phyloP scores from a whole-genome alignment of 148 eudicot genomes.

The Chenopodium suecicum region DNA sequence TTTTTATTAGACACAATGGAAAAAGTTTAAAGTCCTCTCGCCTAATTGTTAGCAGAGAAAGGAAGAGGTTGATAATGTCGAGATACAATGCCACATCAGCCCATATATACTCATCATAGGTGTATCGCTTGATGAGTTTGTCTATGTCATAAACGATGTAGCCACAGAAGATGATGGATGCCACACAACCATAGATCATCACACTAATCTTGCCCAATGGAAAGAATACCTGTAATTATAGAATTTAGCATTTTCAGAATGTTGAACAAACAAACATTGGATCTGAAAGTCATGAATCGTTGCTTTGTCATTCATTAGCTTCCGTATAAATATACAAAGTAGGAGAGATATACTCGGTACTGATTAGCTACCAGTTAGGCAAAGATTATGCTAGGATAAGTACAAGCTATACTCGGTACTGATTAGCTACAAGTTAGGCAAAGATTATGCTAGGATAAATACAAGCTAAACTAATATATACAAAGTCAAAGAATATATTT shows the following conservation, averaged over 20 bases:
- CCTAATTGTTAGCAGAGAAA: constrained; percentile 43
- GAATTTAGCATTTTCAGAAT: neutral
- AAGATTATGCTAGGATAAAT: no score
- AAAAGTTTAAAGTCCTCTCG: neutral
- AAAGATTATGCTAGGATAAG: no score
- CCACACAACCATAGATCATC: constrained; percentile 58
- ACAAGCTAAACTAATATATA: no score
- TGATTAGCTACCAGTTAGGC: no score
- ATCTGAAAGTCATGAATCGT: no score
- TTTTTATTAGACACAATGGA: neutral
- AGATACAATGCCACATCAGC: constrained; percentile 64
- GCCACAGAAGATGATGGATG: constrained; percentile 62
- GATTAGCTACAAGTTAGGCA: no score
- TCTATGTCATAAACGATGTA: constrained; percentile 75
- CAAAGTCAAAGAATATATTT: no score
- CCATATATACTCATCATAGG: constrained; percentile 79
- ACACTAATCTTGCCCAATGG: constrained; percentile 55
- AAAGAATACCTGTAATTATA: constrained; percentile 48
- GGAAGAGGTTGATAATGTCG: constrained; percentile 75
- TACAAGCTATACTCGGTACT: no score
- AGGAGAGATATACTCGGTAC: no score
- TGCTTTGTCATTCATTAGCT: no score
- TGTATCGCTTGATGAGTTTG: constrained; percentile 66
- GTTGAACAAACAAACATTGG: neutral
- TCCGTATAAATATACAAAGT: no score